Percentiles rank a stretch among this genome's conserved stretches.
These are phyloP conservation scores for Cytauxzoon felis DNA, from an alignment of 169 alveolate species.

Conservation along the genomic window DNA sequence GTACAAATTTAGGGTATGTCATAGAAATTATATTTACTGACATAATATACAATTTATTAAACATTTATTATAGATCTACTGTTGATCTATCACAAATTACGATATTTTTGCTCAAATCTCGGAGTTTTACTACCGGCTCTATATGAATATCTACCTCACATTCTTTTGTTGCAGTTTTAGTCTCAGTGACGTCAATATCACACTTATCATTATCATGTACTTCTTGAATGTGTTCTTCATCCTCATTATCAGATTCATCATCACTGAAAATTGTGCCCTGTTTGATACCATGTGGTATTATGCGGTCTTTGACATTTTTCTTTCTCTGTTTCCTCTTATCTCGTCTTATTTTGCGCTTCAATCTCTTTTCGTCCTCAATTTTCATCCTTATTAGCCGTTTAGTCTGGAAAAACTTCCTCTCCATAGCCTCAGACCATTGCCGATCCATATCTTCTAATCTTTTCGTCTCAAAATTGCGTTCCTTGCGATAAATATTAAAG, in stretches of 20 bases:
- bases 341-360: conserved; percentile 58
- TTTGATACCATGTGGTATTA: not conserved
- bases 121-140: no score
- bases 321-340: conserved; percentile 52
- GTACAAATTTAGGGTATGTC: no score
- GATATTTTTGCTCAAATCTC: no score
- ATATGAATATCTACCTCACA: not conserved
- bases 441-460: conserved; percentile 56
- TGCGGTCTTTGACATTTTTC: not conserved
- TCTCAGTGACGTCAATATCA: not conserved
- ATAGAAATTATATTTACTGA: no score
- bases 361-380: conserved; percentile 52
- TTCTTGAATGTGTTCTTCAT: not conserved
- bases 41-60: no score
- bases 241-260: no score
- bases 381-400: conserved; percentile 55
- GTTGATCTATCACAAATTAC: no score
- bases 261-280: no score
- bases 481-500: conserved; percentile 64
- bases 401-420: conserved; percentile 63
- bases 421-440: conserved; percentile 59
- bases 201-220: not conserved
- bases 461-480: conserved; percentile 56
- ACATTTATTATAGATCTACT: no score
- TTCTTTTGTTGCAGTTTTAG: not conserved